phyloP scores from a whole-genome alignment of 495 filamentous ascomycete species.

The Lepraria neglecta region DNA sequence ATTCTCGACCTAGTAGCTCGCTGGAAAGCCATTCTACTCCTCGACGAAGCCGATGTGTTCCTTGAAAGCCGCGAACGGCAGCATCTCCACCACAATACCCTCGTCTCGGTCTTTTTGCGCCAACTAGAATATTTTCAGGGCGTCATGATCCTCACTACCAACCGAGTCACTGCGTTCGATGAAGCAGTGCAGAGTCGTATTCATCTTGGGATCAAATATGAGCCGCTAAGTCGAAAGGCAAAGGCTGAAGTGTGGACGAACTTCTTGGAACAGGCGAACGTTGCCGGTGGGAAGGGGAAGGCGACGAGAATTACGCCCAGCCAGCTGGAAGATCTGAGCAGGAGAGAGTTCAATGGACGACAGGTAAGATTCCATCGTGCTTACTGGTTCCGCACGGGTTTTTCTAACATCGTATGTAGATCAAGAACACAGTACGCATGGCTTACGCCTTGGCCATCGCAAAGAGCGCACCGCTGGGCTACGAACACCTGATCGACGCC shows the following conservation, averaged over 20 bases:
- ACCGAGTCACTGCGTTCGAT: constrained; percentile 44
- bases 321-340: constrained; percentile 19
- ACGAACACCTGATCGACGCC: constrained; percentile 21
- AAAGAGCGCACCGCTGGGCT: constrained; percentile 22
- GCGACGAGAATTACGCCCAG: constrained; percentile 11
- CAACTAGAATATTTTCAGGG: constrained; percentile 52
- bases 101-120: constrained; percentile 49
- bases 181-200: constrained; percentile 48
- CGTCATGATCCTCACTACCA: constrained; percentile 55
- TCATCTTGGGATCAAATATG: constrained; percentile 36
- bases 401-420: constrained; percentile 1
- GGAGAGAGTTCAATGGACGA: constrained; percentile 24
- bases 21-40: constrained; percentile 39
- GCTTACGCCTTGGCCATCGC: constrained; percentile 25
- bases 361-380: constrained; percentile 18
- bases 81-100: constrained; percentile 39
- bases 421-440: constrained; percentile 25
- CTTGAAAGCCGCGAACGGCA: constrained; percentile 36
- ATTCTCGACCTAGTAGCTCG: constrained; percentile 26
- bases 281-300: constrained; percentile 10
- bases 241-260: constrained; percentile 25
- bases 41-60: constrained; percentile 47
- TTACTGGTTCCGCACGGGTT: too few species aligned
- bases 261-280: constrained; percentile 23
- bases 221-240: constrained; percentile 22